These are phyloP conservation scores for Phaseolus coccineus DNA, from an alignment of 331 rosid species.

Conservation along the genomic window DNA sequence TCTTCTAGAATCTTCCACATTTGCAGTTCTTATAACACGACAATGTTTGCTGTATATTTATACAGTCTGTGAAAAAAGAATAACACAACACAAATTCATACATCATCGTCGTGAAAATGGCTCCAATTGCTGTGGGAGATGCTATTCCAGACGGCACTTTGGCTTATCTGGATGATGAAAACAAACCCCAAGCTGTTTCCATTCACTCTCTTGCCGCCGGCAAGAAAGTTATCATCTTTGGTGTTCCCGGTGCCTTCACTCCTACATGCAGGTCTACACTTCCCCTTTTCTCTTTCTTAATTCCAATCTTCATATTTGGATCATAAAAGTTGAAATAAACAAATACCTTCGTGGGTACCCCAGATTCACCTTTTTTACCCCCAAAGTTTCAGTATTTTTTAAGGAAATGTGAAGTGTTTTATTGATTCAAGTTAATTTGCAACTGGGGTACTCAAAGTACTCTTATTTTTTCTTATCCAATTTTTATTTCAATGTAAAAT, in stretches of 20 bases:
- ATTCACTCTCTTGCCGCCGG: conserved; percentile 76
- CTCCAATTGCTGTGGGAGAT: conserved; percentile 75
- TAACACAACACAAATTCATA: background rate
- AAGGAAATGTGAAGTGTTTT: background rate
- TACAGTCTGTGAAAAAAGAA: background rate
- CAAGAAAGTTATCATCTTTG: conserved; percentile 79
- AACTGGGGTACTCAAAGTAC: background rate
- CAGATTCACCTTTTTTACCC: background rate
- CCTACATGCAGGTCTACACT: conserved; percentile 71
- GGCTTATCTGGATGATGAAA: conserved; percentile 60
- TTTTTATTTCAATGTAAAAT: background rate
- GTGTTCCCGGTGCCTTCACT: conserved; percentile 95
- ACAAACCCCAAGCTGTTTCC: conserved; percentile 60
- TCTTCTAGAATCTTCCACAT: background rate
- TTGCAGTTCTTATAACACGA: background rate
- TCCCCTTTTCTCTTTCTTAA: background rate
- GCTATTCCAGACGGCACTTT: conserved; percentile 70
- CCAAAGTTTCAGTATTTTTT: conserved; percentile 3
- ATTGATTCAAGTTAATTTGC: background rate
- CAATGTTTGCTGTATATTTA: background rate
- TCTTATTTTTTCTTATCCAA: background rate
- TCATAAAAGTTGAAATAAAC: background rate
- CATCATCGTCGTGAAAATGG: conserved; percentile 49
- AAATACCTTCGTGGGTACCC: conserved; percentile 22
- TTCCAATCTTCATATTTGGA: background rate